These are phyloP conservation scores for Linum usitatissimum DNA, from an alignment of 345 rosid genomes.

Conservation along the genomic window DNA sequence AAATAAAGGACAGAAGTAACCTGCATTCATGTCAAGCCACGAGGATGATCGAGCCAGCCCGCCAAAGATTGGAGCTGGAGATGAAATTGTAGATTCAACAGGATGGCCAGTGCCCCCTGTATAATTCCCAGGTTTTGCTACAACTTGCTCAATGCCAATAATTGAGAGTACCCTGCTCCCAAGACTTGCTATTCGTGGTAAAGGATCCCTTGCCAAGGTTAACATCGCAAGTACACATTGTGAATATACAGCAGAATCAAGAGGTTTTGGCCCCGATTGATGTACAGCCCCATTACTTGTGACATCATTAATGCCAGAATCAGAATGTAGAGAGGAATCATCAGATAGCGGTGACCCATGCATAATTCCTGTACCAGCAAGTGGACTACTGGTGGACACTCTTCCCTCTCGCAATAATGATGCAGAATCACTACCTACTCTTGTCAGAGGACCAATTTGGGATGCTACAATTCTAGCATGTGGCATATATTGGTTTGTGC, in stretches of 20 bases:
- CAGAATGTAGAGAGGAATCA: constrained; percentile 92
- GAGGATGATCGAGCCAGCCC: constrained; percentile 91
- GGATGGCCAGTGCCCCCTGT: constrained; percentile 30
- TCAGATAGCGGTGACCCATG: constrained; percentile 95
- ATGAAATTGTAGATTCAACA: constrained; percentile 43
- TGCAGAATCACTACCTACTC: constrained; percentile 65
- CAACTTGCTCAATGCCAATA: constrained; percentile 89
- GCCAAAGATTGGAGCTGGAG: constrained; percentile 45
- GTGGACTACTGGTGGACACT: constrained; percentile 80
- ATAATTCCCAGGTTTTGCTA: constrained; percentile 53
- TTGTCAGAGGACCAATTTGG: constrained; percentile 61
- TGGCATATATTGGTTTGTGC: constrained; percentile 20
- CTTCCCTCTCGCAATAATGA: constrained; percentile 57
- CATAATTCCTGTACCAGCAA: constrained; percentile 71
- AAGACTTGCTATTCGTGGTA: constrained; percentile 74
- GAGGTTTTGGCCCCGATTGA: constrained; percentile 48
- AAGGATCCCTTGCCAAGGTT: constrained; percentile 89
- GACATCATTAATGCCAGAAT: constrained; percentile 73
- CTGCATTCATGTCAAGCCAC: constrained; percentile 91
- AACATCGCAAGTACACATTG: constrained; percentile 73
- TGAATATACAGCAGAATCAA: constrained; percentile 69
- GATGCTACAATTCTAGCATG: constrained; percentile 52
- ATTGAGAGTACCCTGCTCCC: constrained; percentile 76
- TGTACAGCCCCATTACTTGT: constrained; percentile 68
- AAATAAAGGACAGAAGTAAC: constrained; percentile 20